Evolutionary conservation across 495 filamentous ascomycete species (phyloP).

Genomic region (Chaetomidium leptoderma): DNA sequence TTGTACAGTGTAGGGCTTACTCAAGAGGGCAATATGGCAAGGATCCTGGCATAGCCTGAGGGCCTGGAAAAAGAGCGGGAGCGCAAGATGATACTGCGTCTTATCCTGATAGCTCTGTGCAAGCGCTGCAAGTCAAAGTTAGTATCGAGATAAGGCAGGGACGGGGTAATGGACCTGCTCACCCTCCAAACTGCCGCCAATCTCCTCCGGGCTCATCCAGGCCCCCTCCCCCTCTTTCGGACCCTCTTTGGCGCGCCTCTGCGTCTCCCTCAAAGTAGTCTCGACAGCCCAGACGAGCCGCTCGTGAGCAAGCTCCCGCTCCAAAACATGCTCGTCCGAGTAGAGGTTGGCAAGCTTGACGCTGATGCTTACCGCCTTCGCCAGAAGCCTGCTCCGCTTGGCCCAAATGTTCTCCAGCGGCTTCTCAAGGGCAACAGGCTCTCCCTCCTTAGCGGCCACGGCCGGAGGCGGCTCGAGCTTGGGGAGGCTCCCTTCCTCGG

Average conservation of each 20-base stretch:
- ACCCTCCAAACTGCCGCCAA: conserved; percentile 68
- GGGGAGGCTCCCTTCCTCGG: conserved; percentile 45
- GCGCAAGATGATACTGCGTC: conserved; percentile 68
- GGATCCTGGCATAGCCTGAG: conserved; percentile 65
- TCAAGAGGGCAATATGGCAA: conserved; percentile 66
- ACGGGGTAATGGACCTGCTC: conserved; percentile 21
- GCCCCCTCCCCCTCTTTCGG: conserved; percentile 59
- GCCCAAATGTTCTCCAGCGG: conserved; percentile 48
- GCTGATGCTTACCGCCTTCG: conserved; percentile 65
- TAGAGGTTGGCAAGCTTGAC: conserved; percentile 83
- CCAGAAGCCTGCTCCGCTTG: conserved; percentile 65
- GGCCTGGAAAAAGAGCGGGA: conserved; percentile 85
- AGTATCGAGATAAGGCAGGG: background rate
- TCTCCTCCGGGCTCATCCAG: conserved; percentile 69
- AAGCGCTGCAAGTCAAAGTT: conserved; percentile 50
- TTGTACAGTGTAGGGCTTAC: conserved; percentile 36
- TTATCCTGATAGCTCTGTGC: conserved; percentile 66
- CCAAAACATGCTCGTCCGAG: conserved; percentile 52
- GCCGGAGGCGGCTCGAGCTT: conserved; percentile 20
- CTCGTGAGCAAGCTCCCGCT: conserved; percentile 65
- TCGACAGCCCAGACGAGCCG: conserved; percentile 78
- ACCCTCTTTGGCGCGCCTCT: conserved; percentile 60
- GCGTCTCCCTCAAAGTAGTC: conserved; percentile 67
- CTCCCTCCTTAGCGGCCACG: conserved; percentile 24
- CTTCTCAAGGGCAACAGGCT: conserved; percentile 5